Percentiles rank a stretch among this genome's conserved stretches.
phyloP scores from a whole-genome alignment of 352 stramenopile genomes.

The Phytophthora citrophthora region DNA sequence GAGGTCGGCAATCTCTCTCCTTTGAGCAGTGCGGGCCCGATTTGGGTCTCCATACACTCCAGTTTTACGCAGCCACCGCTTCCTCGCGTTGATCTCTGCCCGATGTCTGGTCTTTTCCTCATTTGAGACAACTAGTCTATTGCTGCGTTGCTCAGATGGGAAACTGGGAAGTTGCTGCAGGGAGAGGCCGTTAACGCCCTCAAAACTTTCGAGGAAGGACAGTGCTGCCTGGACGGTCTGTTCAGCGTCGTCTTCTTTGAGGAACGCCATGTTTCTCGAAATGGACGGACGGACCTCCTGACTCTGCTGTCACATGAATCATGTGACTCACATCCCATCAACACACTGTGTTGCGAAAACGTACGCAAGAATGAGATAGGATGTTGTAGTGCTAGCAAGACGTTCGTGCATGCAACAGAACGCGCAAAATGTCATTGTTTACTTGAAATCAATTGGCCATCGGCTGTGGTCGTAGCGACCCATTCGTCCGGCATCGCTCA shows the following conservation, averaged over 20 bases:
- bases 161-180: not conserved
- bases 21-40: constrained; percentile 22
- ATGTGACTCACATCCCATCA: no score
- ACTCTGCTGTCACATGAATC: no score
- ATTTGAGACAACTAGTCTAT: not conserved
- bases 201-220: constrained; percentile 32
- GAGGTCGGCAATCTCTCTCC: constrained; percentile 39
- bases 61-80: constrained; percentile 7
- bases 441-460: no score
- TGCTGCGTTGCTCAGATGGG: not conserved
- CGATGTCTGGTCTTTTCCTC: constrained; percentile 1
- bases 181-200: not conserved
- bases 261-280: constrained; percentile 15
- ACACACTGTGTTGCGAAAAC: no score
- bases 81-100: constrained; percentile 9
- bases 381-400: no score
- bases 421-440: no score
- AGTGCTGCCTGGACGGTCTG: constrained; percentile 18
- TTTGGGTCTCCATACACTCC: constrained; percentile 33
- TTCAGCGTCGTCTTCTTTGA: constrained; percentile 14
- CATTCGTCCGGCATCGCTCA: not conserved
- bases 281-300: not conserved
- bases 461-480: not conserved
- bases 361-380: no score
- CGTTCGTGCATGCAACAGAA: no score